These are phyloP conservation scores for Orbilia blumenaviensis DNA, from an alignment of 2,329 filamentous ascomycete species.

Conservation along the genomic window DNA sequence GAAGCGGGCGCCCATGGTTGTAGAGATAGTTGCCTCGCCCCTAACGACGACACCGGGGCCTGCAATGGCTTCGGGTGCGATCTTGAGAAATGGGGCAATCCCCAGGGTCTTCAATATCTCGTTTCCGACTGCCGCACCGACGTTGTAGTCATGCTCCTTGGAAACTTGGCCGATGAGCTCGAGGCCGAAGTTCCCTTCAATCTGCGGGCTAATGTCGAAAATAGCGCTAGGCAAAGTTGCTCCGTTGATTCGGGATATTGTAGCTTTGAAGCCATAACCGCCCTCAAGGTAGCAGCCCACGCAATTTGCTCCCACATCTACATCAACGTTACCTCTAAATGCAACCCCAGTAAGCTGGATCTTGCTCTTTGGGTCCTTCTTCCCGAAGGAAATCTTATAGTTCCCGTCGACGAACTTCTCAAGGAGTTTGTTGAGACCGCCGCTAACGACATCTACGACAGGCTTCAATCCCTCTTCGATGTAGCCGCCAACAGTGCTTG, in stretches of 20 bases:
- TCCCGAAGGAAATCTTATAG: not conserved
- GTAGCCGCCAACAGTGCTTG: not conserved
- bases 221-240: not conserved
- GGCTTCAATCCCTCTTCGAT: not conserved
- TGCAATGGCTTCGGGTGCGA: slow-evolving; percentile 2
- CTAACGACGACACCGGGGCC: not conserved
- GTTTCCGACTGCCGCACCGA: not conserved
- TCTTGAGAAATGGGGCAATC: not conserved
- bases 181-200: slow-evolving; percentile 1
- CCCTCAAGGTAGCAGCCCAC: slow-evolving; percentile 26
- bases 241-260: not conserved
- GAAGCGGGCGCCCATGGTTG: not conserved
- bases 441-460: not conserved
- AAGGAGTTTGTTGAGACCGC: not conserved
- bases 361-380: slow-evolving; percentile 4
- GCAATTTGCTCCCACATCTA: not conserved
- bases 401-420: slow-evolving; percentile 11
- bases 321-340: not conserved
- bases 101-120: not conserved
- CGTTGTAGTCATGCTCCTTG: slow-evolving; percentile 14
- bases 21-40: not conserved
- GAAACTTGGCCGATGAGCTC: not conserved
- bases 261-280: not conserved
- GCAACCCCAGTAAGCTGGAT: not conserved
- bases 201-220: not conserved